Evolutionary conservation across 768 basidiomycete genomes (phyloP).

Genomic region (Calocybe cyanea): DNA sequence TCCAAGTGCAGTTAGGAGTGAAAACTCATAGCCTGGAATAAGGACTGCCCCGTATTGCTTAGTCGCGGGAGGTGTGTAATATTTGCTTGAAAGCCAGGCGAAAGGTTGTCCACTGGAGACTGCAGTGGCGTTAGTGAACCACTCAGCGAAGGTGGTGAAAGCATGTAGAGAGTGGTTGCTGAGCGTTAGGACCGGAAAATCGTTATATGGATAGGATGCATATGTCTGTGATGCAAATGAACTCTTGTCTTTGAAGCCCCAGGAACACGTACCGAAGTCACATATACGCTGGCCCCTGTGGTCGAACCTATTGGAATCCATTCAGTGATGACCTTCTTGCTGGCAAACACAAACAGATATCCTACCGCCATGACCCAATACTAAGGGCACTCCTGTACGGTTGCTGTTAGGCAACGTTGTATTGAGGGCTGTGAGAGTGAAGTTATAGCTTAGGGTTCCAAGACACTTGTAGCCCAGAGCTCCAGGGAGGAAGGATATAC

Average conservation of each 20-base stretch:
- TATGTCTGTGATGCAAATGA: constrained; percentile 32
- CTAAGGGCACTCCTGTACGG: constrained; percentile 42
- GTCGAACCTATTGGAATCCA: constrained; percentile 26
- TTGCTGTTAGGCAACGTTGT: constrained; percentile 38
- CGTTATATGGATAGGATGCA: constrained; percentile 47
- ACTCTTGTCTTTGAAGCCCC: not conserved
- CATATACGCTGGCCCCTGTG: constrained; percentile 34
- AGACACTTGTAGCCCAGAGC: too few relatives aligned
- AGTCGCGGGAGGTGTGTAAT: constrained; percentile 26
- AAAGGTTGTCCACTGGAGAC: constrained; percentile 27
- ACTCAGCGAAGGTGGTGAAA: constrained; percentile 26
- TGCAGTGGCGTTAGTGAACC: constrained; percentile 37
- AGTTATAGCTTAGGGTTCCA: too few relatives aligned
- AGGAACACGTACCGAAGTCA: constrained; percentile 36
- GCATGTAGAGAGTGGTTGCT: constrained; percentile 35
- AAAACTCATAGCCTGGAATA: constrained; percentile 14
- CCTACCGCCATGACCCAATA: constrained; percentile 37
- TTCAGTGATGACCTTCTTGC: not conserved
- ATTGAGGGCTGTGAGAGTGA: too few relatives aligned
- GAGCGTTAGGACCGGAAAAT: constrained; percentile 40
- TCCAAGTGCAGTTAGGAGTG: constrained; percentile 30
- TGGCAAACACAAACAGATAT: not conserved
- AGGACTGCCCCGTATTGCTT: constrained; percentile 31
- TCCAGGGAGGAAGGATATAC: too few relatives aligned
- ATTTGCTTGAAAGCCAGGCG: constrained; percentile 34